Evolutionary conservation across 1,139 yeast species (phyloP), one percentile per base, ranked within the genome.

Genomic region (Sugiyamaella japonica): DNA sequence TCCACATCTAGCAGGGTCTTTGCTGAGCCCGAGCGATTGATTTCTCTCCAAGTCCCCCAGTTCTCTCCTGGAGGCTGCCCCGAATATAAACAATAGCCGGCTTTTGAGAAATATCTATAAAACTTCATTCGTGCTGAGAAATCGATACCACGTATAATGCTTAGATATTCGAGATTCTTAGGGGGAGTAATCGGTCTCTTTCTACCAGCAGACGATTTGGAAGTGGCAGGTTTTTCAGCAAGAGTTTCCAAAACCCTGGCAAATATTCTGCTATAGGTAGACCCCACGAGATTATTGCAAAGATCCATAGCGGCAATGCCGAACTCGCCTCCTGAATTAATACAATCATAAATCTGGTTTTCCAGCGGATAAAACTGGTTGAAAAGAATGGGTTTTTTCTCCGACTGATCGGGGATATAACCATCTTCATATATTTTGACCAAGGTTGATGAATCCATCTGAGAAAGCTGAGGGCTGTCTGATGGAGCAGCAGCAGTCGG

Each of bases 51-150:
- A 1, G 59, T 55, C 6, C 75, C 74, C 66, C 75, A 67, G 1
- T 51, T 42, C 1, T 61, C 60, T 40, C 67, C 70, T 2, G 53
- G 54, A 1, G 63, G 62, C 28, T 63, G 61, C 16, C 61, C 57
- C 0, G 66, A 60, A 42, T 74, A 66, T 15, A 61, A 64, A 10
- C 71, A 59, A 50, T 74, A 77, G 49, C 76, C 71, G 3, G 70
- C 66, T 41, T 75, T 74, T 0, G 85, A 77, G 59, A 85, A 83
- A 61, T 87, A 84, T 40, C 95, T 75, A 66, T 82, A 88, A 62
- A 82, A 87, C 63, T 87, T 86, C 59, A 78, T 76, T 61, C 89
- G 83, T 0, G 95, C 95, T 57, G 82, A 83, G 60, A 84, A 83
- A 63, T 87, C 95, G 57, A 84, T 81, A 28, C 85, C 84, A 56